Conservation (phyloP, 257 asterid genomes). For the Solanum etuberosum region DNA sequence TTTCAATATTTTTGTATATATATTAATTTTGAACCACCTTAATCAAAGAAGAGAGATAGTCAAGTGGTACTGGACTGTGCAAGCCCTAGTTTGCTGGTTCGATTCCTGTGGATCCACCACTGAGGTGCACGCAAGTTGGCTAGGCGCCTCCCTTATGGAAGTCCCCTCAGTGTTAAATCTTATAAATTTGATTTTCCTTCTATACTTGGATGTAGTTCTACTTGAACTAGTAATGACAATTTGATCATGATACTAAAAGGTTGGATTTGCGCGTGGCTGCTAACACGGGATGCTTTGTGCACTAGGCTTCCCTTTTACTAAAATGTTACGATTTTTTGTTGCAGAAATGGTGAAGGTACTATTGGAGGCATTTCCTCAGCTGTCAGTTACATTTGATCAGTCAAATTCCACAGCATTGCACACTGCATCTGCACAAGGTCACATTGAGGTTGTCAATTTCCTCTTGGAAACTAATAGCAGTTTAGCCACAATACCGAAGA, state of each 20-base stretch:
- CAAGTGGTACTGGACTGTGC: no score
- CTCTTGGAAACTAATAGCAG: conserved; percentile 50
- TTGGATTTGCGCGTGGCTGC: not conserved
- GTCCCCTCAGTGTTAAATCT: not conserved
- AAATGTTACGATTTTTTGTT: not conserved
- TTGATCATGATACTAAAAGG: not conserved
- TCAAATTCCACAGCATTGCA: conserved; percentile 62
- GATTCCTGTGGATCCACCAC: no score
- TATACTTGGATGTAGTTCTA: not conserved
- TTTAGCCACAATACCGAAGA: conserved; percentile 56
- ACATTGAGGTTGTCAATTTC: conserved; percentile 40
- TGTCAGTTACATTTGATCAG: conserved; percentile 56
- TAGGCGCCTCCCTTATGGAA: not conserved
- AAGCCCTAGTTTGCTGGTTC: no score
- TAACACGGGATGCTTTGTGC: not conserved
- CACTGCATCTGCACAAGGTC: conserved; percentile 71
- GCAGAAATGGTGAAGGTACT: conserved; percentile 54
- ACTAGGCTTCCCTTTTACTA: not conserved
- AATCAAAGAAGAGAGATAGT: no score
- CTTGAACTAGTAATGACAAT: not conserved
- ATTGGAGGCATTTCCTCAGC: conserved; percentile 53
- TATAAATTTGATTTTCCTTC: not conserved
- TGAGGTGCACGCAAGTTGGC: not conserved
- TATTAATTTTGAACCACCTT: no score
- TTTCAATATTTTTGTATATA: no score